phyloP scores from a whole-genome alignment of 306 rosid species.

The Hylodesmum podocarpum region DNA sequence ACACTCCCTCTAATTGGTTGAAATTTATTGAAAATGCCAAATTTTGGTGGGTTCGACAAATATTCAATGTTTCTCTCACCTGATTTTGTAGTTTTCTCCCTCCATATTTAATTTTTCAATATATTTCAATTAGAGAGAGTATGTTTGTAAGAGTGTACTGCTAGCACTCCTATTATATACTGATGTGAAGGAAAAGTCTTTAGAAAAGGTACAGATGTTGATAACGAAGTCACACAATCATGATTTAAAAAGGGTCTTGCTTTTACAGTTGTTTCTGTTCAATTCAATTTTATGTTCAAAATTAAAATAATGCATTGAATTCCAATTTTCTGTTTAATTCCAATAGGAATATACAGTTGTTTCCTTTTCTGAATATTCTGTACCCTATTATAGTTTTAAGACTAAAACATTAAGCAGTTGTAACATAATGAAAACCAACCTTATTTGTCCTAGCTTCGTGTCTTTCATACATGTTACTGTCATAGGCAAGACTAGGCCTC shows the following conservation, averaged over 20 bases:
- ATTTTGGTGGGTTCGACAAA: too few relatives aligned
- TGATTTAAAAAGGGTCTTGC: neutral
- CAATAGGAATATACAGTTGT: neutral
- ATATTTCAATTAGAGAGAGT: too few relatives aligned
- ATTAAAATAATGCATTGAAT: neutral
- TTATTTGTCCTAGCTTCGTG: constrained; percentile 70
- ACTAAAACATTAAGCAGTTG: constrained; percentile 17
- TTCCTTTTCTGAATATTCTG: neutral
- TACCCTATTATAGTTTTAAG: neutral
- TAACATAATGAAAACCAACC: constrained; percentile 53
- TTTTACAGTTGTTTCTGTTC: neutral
- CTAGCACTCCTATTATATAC: too few relatives aligned
- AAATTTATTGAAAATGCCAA: too few relatives aligned
- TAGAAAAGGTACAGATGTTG: neutral
- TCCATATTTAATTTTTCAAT: too few relatives aligned
- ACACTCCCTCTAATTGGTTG: too few relatives aligned
- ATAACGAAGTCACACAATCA: neutral
- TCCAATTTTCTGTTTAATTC: neutral
- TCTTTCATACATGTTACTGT: constrained; percentile 67
- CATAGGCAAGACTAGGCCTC: constrained; percentile 63
- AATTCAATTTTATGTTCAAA: too few relatives aligned
- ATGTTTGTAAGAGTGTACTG: too few relatives aligned
- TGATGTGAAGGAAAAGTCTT: neutral
- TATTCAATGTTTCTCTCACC: too few relatives aligned
- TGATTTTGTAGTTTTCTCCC: too few relatives aligned